Base-by-base conservation (phyloP, 139 green algal genomes). In the Chlamydomonas sp. region DNA sequence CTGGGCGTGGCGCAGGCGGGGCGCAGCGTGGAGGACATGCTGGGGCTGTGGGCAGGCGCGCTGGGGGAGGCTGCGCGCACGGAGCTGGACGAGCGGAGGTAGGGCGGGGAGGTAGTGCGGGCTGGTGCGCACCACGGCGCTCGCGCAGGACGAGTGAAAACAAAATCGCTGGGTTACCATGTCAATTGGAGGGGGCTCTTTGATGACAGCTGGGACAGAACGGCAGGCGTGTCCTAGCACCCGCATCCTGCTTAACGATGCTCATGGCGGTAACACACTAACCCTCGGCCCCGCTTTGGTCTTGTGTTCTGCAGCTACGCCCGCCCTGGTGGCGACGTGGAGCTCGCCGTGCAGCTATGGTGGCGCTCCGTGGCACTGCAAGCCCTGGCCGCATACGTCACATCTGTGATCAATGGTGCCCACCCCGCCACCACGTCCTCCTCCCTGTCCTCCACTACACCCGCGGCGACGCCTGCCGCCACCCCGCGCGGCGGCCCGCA, bases 281-380 rank as follows among this genome's bases (percentile, higher is more conserved):
- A 49, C 31, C 31, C 31, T 49, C 31, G 31, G 31, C 31, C 31
- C 12, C 10, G 66, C 66, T 18, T 71, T 14, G 66, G 10, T 14
- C 17, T 4, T 16, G 76, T 17, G 49, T 66, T 59, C 74, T 67
- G 72, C 86, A 88, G 77, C 10, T 84, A 76, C 79, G 49, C 10
- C 14, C 74, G 88, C 64, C 85, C 89, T 1, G 68, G 85, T 60
- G 85, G 85, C 57, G 95, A 97, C 57, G n/a, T 88, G 31, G 91
- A 93, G 58, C 80, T 96, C 57, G 91, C 94, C 14, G 87, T 94
- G 86, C 91, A 96, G 88, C 80, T 97, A 68, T 96, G 94, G 94
- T 98, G 96, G 96, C 90, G 95, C 5, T 77, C 90, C 2, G 92
- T 93, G 49, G 96, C 96, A 4, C 89, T 97, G 73, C 90, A 96